Percentiles rank a stretch among this genome's conserved stretches.
Conservation (phyloP, 2,329 filamentous ascomycete genomes). For the Sphaerulina musiva region DNA sequence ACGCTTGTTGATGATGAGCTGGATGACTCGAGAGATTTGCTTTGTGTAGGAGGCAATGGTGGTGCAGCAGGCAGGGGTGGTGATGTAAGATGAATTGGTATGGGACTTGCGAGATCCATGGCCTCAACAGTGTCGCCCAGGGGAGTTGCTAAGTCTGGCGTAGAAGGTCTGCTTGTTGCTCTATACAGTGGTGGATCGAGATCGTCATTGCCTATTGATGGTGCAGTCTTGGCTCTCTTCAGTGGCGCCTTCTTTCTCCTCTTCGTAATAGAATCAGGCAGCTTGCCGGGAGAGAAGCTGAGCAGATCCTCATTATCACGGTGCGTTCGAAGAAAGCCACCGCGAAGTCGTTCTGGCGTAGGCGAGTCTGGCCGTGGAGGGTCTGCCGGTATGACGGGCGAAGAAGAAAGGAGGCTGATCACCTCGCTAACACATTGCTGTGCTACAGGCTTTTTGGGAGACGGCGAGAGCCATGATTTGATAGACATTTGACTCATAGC, state of each 20-base stretch:
- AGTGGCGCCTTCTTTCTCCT: constrained; percentile 27
- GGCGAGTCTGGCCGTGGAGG: constrained; percentile 13
- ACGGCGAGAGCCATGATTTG: constrained; percentile 26
- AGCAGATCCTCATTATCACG: not conserved
- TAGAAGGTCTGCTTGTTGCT: not conserved
- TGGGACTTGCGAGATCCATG: constrained; percentile 18
- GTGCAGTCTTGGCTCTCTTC: constrained; percentile 29
- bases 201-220: constrained; percentile 17
- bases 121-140: constrained; percentile 13
- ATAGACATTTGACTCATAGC: constrained; percentile 25
- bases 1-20: not conserved
- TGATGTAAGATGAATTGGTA: not conserved
- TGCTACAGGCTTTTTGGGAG: constrained; percentile 19
- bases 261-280: constrained; percentile 32
- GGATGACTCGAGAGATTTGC: not conserved
- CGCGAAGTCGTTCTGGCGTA: constrained; percentile 16
- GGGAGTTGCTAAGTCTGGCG: not conserved
- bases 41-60: not conserved
- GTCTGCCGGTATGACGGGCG: constrained; percentile 17
- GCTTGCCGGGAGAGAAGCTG: not conserved
- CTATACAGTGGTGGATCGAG: not conserved
- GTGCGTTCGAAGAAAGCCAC: constrained; percentile 9
- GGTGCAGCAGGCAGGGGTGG: not conserved
- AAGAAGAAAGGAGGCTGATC: constrained; percentile 30
- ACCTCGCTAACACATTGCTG: constrained; percentile 13